Evolutionary conservation across 2,329 filamentous ascomycete genomes (phyloP).

Genomic region (Aspergillus puulaauensis): DNA sequence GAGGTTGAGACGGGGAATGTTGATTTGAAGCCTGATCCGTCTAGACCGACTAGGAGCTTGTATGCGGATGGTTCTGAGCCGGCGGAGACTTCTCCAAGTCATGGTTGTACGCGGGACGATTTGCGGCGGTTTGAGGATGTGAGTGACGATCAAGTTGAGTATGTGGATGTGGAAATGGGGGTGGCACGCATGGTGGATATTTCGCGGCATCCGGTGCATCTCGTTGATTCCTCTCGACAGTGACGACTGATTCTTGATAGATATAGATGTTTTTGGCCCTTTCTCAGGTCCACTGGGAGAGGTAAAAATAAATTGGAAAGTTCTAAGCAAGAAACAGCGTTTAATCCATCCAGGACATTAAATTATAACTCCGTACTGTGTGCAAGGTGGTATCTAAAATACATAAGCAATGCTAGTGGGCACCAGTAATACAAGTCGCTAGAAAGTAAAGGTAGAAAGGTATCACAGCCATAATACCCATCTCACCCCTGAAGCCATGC

Average conservation of each 20-base stretch:
- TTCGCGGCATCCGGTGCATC: neutral
- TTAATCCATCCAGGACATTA: neutral
- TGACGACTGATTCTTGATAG: too few relatives aligned
- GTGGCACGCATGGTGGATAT: neutral
- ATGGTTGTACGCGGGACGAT: neutral
- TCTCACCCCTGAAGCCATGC: constrained; percentile 59
- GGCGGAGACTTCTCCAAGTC: neutral
- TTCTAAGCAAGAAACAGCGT: neutral
- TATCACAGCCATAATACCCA: constrained; percentile 81
- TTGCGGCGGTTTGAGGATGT: neutral
- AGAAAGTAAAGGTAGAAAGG: neutral
- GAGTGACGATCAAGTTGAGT: neutral
- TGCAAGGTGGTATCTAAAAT: neutral
- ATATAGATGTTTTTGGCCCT: too few relatives aligned
- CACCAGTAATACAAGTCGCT: neutral
- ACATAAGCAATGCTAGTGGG: neutral
- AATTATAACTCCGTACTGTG: neutral
- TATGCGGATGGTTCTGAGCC: neutral
- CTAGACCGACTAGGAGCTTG: neutral
- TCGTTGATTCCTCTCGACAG: neutral
- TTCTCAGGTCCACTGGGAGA: too few relatives aligned
- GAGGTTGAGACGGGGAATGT: neutral
- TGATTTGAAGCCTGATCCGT: neutral
- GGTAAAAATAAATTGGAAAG: neutral
- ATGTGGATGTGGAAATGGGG: neutral